Conservation (phyloP, 306 rosid genomes). For the Corylus americana region DNA sequence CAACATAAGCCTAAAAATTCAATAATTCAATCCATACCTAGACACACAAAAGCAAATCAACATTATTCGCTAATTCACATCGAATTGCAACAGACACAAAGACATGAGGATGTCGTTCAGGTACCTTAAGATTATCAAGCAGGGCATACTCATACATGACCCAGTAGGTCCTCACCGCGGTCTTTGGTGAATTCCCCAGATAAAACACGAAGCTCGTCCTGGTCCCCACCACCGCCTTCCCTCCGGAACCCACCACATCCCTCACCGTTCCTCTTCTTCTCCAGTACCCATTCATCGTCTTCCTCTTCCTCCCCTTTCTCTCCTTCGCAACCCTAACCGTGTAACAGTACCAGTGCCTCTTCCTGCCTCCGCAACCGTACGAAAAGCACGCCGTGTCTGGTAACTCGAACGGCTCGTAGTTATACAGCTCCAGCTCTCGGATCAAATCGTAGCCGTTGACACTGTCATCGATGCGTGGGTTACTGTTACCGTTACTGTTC, state of each 20-base stretch:
- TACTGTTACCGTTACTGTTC: slow-evolving; percentile 21
- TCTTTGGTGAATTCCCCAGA: slow-evolving; percentile 39
- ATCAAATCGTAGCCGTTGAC: slow-evolving; percentile 44
- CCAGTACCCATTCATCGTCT: slow-evolving; percentile 65
- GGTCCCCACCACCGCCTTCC: slow-evolving; percentile 49
- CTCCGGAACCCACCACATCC: slow-evolving; percentile 30
- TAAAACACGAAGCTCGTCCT: slow-evolving; percentile 52
- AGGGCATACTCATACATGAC: slow-evolving; percentile 60
- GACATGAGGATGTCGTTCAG: background rate
- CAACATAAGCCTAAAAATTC: background rate
- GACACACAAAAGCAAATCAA: background rate
- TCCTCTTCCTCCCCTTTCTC: slow-evolving; percentile 30
- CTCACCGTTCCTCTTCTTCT: slow-evolving; percentile 45
- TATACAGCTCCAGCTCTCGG: slow-evolving; percentile 49
- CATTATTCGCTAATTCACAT: background rate
- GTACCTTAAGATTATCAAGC: slow-evolving; percentile 47
- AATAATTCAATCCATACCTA: background rate
- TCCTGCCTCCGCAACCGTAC: slow-evolving; percentile 48
- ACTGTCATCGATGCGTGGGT: background rate
- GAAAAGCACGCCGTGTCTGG: slow-evolving; percentile 50
- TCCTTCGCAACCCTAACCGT: slow-evolving; percentile 36
- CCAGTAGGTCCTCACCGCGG: slow-evolving; percentile 46
- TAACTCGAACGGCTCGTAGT: slow-evolving; percentile 49
- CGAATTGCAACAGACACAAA: background rate
- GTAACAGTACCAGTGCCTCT: slow-evolving; percentile 65